phyloP scores from a whole-genome alignment of 495 filamentous ascomycete genomes.

The Aspergillus biplanus region DNA sequence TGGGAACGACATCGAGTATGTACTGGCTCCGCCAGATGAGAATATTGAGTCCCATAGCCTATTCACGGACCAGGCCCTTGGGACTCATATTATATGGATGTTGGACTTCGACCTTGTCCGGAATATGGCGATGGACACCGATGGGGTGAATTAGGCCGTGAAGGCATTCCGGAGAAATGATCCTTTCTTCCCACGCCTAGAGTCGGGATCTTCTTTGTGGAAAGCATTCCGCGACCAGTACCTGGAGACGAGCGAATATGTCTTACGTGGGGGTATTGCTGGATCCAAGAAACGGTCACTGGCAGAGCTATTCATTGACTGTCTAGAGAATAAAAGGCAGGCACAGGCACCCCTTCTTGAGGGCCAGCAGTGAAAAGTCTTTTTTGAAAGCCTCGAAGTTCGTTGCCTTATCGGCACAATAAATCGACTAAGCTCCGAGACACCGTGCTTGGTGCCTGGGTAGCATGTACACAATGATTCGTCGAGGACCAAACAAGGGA shows the following conservation, averaged over 20 bases:
- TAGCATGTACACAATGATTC: too few relatives aligned
- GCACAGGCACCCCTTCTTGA: not conserved
- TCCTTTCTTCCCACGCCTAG: slow-evolving; percentile 44
- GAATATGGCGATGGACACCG: slow-evolving; percentile 33
- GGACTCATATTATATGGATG: slow-evolving; percentile 41
- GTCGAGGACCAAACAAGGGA: too few relatives aligned
- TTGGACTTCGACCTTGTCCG: slow-evolving; percentile 52
- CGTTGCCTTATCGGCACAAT: too few relatives aligned
- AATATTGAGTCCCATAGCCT: not conserved
- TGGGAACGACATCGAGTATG: slow-evolving; percentile 56
- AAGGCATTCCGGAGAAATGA: slow-evolving; percentile 43
- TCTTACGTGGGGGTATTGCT: not conserved
- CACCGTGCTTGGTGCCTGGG: too few relatives aligned
- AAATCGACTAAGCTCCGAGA: too few relatives aligned
- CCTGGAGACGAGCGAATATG: slow-evolving; percentile 8
- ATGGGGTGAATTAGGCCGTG: slow-evolving; percentile 37
- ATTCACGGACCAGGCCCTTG: slow-evolving; percentile 14
- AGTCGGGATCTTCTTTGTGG: slow-evolving; percentile 33
- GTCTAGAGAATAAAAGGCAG: not conserved
- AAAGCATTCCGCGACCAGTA: slow-evolving; percentile 31
- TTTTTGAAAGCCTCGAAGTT: too few relatives aligned
- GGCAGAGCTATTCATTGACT: slow-evolving; percentile 10
- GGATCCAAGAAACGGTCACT: not conserved
- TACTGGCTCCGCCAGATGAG: slow-evolving; percentile 32
- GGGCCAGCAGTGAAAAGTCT: too few relatives aligned